phyloP scores from a whole-genome alignment of 768 basidiomycete genomes.

The Gymnopilus junonius region DNA sequence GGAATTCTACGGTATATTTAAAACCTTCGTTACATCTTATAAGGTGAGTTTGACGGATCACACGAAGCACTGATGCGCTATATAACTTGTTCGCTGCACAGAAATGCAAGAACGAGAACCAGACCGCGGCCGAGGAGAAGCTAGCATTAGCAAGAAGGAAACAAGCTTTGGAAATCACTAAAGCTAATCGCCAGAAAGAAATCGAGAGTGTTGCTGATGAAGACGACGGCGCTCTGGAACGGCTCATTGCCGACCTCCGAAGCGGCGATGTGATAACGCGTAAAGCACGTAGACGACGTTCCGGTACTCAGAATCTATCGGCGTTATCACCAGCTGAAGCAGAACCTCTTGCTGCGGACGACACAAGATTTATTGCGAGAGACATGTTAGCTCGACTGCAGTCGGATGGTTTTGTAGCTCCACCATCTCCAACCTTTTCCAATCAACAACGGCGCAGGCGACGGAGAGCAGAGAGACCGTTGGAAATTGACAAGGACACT shows the following conservation, averaged over 20 bases:
- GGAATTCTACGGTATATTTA: conserved; percentile 97
- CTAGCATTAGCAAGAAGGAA: conserved; percentile 70
- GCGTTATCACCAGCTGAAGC: conserved; percentile 33
- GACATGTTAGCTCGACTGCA: conserved; percentile 79
- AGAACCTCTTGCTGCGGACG: conserved; percentile 34
- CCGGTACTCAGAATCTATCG: conserved; percentile 39
- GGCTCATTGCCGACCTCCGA: conserved; percentile 69
- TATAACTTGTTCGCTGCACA: conserved; percentile 30
- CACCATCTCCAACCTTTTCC: conserved; percentile 55
- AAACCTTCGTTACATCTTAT: conserved; percentile 95
- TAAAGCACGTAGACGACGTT: conserved; percentile 53
- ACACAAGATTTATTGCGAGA: conserved; percentile 64
- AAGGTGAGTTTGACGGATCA: conserved; percentile 50
- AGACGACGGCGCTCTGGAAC: conserved; percentile 69
- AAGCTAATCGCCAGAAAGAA: conserved; percentile 55
- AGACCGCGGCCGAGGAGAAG: conserved; percentile 72
- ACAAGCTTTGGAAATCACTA: conserved; percentile 67
- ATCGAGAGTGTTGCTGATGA: conserved; percentile 47
- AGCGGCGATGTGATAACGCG: conserved; percentile 70
- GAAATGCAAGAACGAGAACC: conserved; percentile 91
- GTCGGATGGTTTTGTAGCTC: conserved; percentile 65
- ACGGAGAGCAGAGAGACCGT: conserved; percentile 36
- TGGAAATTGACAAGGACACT: conserved; percentile 29
- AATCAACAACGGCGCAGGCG: conserved; percentile 42
- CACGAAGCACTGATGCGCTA: background rate